Conservation (phyloP, 1,284 basidiomycete species). For the Albatrellus sp. region DNA sequence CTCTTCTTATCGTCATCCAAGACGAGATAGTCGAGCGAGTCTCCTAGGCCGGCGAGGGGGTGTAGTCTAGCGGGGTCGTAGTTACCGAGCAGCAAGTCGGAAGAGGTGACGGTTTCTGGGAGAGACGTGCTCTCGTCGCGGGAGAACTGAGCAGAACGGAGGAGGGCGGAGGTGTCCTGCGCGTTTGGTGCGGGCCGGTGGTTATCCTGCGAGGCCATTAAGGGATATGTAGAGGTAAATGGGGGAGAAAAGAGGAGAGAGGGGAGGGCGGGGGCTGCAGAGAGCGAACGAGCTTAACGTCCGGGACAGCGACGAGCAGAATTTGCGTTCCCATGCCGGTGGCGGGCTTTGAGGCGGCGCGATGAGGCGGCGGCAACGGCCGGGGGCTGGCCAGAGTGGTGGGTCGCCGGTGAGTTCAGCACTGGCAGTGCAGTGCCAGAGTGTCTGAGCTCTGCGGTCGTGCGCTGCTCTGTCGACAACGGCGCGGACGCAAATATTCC, state of each 20-base stretch:
- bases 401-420: too few relatives aligned
- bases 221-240: background rate
- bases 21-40: conserved; percentile 85
- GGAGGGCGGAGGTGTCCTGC: conserved; percentile 34
- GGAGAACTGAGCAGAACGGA: conserved; percentile 46
- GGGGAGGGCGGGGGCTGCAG: background rate
- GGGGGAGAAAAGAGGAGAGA: background rate
- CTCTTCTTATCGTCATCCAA: conserved; percentile 90
- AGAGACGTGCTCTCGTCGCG: conserved; percentile 25
- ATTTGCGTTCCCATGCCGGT: background rate
- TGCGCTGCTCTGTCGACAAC: too few relatives aligned
- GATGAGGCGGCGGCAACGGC: conserved; percentile 6
- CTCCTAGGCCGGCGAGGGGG: conserved; percentile 79
- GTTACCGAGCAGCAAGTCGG: conserved; percentile 70
- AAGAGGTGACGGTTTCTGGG: conserved; percentile 58
- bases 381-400: conserved; percentile 1
- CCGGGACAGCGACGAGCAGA: background rate
- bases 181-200: conserved; percentile 13
- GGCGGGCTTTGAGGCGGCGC: conserved; percentile 8
- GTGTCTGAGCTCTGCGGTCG: too few relatives aligned
- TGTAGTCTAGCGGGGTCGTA: conserved; percentile 88
- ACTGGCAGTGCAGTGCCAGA: too few relatives aligned
- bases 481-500: too few relatives aligned
- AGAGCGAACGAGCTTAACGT: background rate
- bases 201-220: conserved; percentile 10